Percentiles rank a stretch among this genome's conserved stretches.
Evolutionary conservation across 2,329 filamentous ascomycete genomes (phyloP).

Genomic region (Dryadomyces quercus-mongolicae): DNA sequence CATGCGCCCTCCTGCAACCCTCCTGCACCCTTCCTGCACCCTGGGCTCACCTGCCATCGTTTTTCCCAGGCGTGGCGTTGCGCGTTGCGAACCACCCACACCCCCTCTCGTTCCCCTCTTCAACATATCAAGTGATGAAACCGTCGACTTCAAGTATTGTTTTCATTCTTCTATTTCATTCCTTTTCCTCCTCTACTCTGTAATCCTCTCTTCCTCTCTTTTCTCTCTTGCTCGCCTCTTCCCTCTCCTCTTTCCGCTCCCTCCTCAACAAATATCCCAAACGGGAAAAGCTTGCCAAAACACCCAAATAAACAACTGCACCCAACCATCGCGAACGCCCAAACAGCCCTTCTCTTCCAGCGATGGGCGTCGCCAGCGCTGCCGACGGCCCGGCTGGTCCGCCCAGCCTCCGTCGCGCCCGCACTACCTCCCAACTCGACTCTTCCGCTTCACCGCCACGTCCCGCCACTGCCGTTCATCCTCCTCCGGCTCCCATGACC

Average conservation of each 20-base stretch:
- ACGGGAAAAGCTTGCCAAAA: neutral
- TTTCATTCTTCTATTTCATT: neutral
- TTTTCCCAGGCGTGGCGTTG: neutral
- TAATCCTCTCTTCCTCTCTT: neutral
- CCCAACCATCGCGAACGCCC: neutral
- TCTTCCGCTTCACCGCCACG: neutral
- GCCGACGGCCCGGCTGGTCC: neutral
- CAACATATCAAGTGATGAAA: neutral
- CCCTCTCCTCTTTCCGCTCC: neutral
- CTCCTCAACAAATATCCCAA: neutral
- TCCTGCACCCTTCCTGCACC: neutral
- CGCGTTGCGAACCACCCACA: neutral
- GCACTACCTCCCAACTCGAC: neutral
- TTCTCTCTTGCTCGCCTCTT: neutral
- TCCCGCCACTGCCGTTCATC: neutral
- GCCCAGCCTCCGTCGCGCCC: neutral
- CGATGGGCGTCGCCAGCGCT: neutral
- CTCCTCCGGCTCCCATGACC: neutral
- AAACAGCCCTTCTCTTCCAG: neutral
- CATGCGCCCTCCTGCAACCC: constrained; percentile 1
- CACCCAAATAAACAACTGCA: neutral
- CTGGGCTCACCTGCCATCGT: neutral
- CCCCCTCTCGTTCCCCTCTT: neutral
- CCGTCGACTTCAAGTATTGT: neutral
- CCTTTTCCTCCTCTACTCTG: neutral